phyloP scores from a whole-genome alignment of 306 rosid species.

The Prunus mira region DNA sequence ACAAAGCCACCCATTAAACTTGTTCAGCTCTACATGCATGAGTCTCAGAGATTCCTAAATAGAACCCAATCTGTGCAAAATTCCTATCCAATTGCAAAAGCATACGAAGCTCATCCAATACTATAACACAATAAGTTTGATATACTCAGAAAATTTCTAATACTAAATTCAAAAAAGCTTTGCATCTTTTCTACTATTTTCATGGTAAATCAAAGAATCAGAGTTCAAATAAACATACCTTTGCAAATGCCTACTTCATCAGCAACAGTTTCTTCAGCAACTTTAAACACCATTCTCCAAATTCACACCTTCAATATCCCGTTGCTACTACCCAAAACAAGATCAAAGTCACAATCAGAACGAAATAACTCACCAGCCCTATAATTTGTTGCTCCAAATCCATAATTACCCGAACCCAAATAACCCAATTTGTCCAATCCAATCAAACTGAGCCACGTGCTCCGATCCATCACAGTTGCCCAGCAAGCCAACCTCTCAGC shows the following conservation, averaged over 20 bases:
- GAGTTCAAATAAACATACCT: neutral
- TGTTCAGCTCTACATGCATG: neutral
- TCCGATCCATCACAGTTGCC: slow-evolving; percentile 35
- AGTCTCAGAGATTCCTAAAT: neutral
- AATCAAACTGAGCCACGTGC: slow-evolving; percentile 21
- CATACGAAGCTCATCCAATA: neutral
- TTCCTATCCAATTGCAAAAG: neutral
- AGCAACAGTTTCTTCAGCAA: neutral
- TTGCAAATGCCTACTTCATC: neutral
- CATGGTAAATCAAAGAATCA: neutral
- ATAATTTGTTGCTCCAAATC: slow-evolving; percentile 31
- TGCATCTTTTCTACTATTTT: neutral
- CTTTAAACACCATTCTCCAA: neutral
- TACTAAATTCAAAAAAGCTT: neutral
- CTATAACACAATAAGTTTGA: neutral
- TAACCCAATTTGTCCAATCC: slow-evolving; percentile 21
- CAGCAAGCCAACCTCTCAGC: slow-evolving; percentile 38
- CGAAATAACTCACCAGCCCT: slow-evolving; percentile 52
- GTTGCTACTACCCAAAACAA: slow-evolving; percentile 24
- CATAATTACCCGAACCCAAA: neutral
- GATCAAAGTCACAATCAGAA: slow-evolving; percentile 26
- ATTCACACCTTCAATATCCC: neutral
- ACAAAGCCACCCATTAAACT: neutral
- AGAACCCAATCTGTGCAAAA: neutral
- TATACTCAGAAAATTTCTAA: neutral